Conservation (phyloP, 1,139 yeast species). For the Debaryomycetaceae sp. region DNA sequence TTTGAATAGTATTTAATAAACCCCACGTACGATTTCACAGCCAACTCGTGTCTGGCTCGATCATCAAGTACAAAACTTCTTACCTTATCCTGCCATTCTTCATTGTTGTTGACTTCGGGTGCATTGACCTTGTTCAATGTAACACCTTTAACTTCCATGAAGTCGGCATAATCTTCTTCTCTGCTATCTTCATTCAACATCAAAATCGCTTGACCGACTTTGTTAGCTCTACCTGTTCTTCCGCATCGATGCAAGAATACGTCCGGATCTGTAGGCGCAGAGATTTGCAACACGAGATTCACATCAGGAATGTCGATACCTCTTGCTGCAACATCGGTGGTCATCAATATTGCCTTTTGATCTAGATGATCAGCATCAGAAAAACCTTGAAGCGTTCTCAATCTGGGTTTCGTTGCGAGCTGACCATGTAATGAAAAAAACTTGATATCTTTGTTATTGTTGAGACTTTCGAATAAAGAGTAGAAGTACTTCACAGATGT, state of each 20-base stretch:
- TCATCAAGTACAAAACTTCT: constrained; percentile 66
- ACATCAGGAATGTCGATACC: constrained; percentile 93
- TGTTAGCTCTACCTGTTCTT: constrained; percentile 88
- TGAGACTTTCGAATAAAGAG: constrained; percentile 39
- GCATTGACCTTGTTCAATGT: constrained; percentile 39
- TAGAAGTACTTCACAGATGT: constrained; percentile 75
- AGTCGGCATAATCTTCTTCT: constrained; percentile 80
- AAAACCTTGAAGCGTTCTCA: constrained; percentile 65
- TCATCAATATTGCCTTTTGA: constrained; percentile 60
- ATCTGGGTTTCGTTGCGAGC: constrained; percentile 67
- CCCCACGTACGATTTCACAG: constrained; percentile 77
- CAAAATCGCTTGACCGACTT: constrained; percentile 73
- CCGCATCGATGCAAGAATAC: constrained; percentile 89
- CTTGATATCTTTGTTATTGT: constrained; percentile 20
- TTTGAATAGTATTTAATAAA: constrained; percentile 80
- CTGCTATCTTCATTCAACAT: constrained; percentile 62
- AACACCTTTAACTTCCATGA: constrained; percentile 73
- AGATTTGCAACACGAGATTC: constrained; percentile 80
- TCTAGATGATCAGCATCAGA: constrained; percentile 40
- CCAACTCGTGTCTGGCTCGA: constrained; percentile 75
- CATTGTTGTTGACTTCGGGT: constrained; percentile 22
- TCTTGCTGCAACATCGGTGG: constrained; percentile 89
- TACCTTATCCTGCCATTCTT: constrained; percentile 26
- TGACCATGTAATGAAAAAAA: constrained; percentile 84
- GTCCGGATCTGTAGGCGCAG: constrained; percentile 90